A percentile compares a stretch with the other conserved stretches of the same genome.
phyloP scores from a whole-genome alignment of 1,284 basidiomycete genomes.

The Malassezia yamatoensis region DNA sequence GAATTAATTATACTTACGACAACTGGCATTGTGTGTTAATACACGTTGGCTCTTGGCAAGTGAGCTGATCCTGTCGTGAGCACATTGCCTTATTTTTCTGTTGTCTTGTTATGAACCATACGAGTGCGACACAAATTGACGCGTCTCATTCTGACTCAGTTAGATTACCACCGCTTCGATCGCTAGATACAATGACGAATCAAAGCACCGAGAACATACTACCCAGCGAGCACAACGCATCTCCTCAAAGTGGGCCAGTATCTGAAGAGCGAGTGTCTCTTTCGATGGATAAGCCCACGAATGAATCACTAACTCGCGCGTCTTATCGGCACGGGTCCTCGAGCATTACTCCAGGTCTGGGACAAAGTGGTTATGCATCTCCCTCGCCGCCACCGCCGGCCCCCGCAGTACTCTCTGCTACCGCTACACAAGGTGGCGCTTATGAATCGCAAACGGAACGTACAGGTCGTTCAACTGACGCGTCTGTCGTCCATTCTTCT shows the following conservation, averaged over 20 bases:
- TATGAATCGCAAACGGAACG: neutral
- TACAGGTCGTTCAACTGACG: too few species aligned
- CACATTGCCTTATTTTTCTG: neutral
- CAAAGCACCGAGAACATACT: neutral
- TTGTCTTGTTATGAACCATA: neutral
- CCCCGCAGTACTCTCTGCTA: conserved; percentile 1
- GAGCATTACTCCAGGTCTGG: neutral
- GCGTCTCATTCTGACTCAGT: neutral
- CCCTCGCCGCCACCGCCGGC: conserved; percentile 10
- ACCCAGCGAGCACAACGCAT: neutral
- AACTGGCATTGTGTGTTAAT: neutral
- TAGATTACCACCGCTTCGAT: neutral
- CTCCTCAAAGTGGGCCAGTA: neutral
- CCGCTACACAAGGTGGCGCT: neutral
- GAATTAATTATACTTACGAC: too few species aligned
- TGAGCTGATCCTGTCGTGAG: neutral
- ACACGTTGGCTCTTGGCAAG: neutral
- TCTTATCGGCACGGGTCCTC: neutral
- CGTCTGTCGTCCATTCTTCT: too few species aligned
- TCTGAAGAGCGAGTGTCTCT: neutral
- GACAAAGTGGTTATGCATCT: neutral
- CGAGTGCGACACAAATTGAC: neutral
- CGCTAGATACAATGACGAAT: neutral
- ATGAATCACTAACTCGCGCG: neutral
- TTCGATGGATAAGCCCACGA: neutral